phyloP scores from a whole-genome alignment of 768 basidiomycete genomes.

The Dentipellis sp. region DNA sequence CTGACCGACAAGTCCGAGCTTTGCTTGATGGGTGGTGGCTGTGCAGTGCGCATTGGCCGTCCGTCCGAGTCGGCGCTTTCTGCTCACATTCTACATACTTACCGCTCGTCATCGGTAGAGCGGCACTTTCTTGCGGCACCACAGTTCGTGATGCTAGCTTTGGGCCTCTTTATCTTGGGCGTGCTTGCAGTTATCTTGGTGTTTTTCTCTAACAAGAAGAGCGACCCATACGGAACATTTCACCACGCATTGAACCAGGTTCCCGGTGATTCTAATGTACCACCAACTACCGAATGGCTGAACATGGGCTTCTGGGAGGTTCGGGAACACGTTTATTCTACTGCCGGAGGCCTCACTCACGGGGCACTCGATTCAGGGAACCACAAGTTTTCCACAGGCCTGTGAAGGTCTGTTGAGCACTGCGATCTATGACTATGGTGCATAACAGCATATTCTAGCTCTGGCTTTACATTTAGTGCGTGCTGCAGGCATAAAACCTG shows the following conservation, averaged over 20 bases:
- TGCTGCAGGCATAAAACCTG: slow-evolving; percentile 29
- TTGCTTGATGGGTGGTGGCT: no score
- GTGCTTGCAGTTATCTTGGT: no score
- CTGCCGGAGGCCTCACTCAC: no score
- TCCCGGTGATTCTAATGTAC: slow-evolving; percentile 21
- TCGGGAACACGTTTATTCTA: not conserved
- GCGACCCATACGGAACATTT: slow-evolving; percentile 51
- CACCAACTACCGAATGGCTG: slow-evolving; percentile 55
- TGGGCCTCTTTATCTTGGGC: no score
- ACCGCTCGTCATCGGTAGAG: no score
- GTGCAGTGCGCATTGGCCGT: no score
- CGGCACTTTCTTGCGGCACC: no score
- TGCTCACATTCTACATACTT: no score
- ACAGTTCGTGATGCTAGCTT: no score
- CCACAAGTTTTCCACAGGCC: slow-evolving; percentile 43
- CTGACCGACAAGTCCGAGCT: no score
- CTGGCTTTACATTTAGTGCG: slow-evolving; percentile 44
- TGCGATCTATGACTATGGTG: not conserved
- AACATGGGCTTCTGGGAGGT: slow-evolving; percentile 71
- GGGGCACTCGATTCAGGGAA: slow-evolving; percentile 25
- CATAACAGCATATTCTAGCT: slow-evolving; percentile 18
- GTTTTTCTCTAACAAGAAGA: no score
- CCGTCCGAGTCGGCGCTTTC: no score
- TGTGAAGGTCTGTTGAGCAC: slow-evolving; percentile 38
- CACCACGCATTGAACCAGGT: slow-evolving; percentile 43